A percentile compares a stretch with the other conserved stretches of the same genome.
These are phyloP conservation scores for Phytophthora idaei DNA, from an alignment of 352 stramenopile genomes.

Conservation along the genomic window DNA sequence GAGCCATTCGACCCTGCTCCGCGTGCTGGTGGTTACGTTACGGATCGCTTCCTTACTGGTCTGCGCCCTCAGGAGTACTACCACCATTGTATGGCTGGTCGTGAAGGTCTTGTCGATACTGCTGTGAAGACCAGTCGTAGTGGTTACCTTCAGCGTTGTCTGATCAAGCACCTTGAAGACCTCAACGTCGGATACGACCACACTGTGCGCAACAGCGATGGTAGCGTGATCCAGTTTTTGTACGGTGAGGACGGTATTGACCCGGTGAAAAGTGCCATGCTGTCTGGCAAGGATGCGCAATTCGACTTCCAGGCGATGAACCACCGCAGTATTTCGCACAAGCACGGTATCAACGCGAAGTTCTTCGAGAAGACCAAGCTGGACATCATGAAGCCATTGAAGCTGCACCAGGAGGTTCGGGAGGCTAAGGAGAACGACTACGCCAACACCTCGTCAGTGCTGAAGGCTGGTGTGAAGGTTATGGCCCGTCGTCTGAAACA, in stretches of 20 bases:
- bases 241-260: slow-evolving; percentile 99
- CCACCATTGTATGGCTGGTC: slow-evolving; percentile 99
- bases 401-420: slow-evolving; percentile 75
- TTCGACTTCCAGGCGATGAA: slow-evolving; percentile 98
- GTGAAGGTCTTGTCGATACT: slow-evolving; percentile 98
- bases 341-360: slow-evolving; percentile 89
- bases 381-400: slow-evolving; percentile 87
- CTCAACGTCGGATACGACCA: slow-evolving; percentile 98
- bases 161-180: slow-evolving; percentile 99
- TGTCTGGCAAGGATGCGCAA: slow-evolving; percentile 92
- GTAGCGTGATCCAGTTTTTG: slow-evolving; percentile 98
- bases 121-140: slow-evolving; percentile 99
- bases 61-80: slow-evolving; percentile 99
- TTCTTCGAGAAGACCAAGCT: slow-evolving; percentile 92
- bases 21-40: slow-evolving; percentile 98
- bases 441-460: slow-evolving; percentile 35
- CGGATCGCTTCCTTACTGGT: slow-evolving; percentile 99
- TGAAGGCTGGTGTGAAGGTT: slow-evolving; percentile 64
- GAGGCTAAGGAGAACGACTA: slow-evolving; percentile 60
- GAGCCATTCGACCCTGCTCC: slow-evolving; percentile 97
- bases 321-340: slow-evolving; percentile 94
- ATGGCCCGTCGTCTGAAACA: slow-evolving; percentile 75
- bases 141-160: slow-evolving; percentile 99
- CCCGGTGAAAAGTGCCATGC: slow-evolving; percentile 93
- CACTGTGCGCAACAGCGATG: slow-evolving; percentile 98